Percentiles rank a stretch among this genome's conserved stretches.
These are phyloP conservation scores for Inga laurina DNA, from an alignment of 306 rosid species.

Conservation along the genomic window DNA sequence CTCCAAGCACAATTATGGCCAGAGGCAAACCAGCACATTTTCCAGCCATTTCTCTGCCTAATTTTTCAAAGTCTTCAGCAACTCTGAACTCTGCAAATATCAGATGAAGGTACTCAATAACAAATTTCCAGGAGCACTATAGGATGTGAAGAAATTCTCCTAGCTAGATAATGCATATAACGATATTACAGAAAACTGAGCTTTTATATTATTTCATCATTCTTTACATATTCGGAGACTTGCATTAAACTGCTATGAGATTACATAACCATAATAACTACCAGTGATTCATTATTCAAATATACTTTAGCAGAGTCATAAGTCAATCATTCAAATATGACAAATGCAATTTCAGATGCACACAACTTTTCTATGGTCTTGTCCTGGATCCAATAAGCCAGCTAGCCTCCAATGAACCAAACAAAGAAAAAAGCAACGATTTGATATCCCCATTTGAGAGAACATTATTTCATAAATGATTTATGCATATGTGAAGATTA, in stretches of 20 bases:
- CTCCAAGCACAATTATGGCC: conserved; percentile 59
- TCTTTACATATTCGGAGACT: background rate
- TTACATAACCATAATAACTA: background rate
- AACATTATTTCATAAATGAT: background rate
- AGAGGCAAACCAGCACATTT: conserved; percentile 60
- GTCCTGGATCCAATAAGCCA: background rate
- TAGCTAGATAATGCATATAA: background rate
- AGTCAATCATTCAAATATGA: background rate
- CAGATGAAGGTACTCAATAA: background rate
- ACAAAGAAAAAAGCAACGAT: background rate
- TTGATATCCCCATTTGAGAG: background rate
- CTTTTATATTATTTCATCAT: background rate
- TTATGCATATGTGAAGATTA: background rate
- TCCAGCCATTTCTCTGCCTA: conserved; percentile 54
- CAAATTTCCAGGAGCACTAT: background rate
- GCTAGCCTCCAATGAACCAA: background rate
- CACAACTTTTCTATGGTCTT: background rate
- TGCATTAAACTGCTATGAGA: background rate
- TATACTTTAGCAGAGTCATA: background rate
- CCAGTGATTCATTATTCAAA: background rate
- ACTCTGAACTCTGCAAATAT: conserved; percentile 32
- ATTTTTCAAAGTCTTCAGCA: conserved; percentile 27
- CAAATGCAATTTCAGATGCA: background rate
- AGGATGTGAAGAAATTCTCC: background rate
- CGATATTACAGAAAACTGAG: background rate